Percentiles rank a stretch among this genome's conserved stretches.
These are phyloP conservation scores for Coemansia guatemalensis DNA, from an alignment of 192 early-diverging fungal genomes.

Conservation along the genomic window DNA sequence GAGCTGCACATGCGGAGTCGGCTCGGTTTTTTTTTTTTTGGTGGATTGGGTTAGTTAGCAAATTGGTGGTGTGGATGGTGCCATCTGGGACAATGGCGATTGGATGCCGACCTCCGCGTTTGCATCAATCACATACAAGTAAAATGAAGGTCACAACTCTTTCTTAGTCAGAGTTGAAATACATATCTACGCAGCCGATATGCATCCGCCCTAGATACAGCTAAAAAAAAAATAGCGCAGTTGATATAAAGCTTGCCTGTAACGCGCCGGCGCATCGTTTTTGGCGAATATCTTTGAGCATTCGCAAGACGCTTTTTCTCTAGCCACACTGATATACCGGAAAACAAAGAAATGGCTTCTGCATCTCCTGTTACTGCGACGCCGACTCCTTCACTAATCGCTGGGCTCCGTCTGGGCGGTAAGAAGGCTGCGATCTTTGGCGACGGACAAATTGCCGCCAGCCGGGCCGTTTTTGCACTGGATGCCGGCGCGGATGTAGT, in stretches of 20 bases:
- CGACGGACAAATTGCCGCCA: conserved; percentile 62
- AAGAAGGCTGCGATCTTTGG: conserved; percentile 66
- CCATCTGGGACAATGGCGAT: conserved; percentile 18
- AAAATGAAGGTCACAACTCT: neutral
- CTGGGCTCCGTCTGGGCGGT: conserved; percentile 39
- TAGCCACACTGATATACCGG: conserved; percentile 1
- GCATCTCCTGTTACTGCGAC: conserved; percentile 1
- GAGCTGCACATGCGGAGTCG: neutral
- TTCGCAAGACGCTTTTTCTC: neutral
- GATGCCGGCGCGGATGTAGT: conserved; percentile 70
- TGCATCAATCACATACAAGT: conserved; percentile 14
- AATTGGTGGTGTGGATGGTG: conserved; percentile 7
- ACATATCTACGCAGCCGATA: neutral
- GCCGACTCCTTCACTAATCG: conserved; percentile 39
- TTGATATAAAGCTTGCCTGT: neutral
- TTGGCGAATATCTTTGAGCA: neutral
- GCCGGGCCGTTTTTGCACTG: conserved; percentile 64
- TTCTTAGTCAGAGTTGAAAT: neutral
- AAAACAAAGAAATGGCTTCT: neutral
- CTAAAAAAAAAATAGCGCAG: neutral
- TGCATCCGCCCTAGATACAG: neutral
- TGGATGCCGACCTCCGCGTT: conserved; percentile 26
- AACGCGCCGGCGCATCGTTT: neutral
- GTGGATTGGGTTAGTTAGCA: neutral
- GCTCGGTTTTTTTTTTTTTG: neutral